Evolutionary conservation across 1,284 basidiomycete genomes (phyloP).

Genomic region (Anthracocystis panici-leucophaei): DNA sequence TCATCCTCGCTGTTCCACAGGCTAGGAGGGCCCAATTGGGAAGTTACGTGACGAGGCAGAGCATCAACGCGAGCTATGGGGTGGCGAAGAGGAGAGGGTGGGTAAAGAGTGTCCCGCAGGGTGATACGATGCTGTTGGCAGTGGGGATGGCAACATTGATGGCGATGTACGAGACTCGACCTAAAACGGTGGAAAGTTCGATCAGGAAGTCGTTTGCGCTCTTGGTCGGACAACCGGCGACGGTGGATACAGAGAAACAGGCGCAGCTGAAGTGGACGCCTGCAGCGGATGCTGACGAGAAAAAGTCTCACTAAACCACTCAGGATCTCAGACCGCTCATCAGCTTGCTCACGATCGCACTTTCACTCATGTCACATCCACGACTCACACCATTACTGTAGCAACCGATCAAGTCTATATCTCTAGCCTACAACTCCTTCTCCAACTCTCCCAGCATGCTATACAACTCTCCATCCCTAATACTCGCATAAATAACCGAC

Average conservation of each 20-base stretch:
- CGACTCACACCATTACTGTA: not conserved
- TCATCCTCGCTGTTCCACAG: conserved; percentile 55
- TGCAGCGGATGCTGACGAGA: not conserved
- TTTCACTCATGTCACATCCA: not conserved
- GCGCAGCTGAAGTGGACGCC: conserved; percentile 14
- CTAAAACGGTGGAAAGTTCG: conserved; percentile 26
- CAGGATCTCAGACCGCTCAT: too few species aligned
- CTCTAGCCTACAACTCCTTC: conserved; percentile 16
- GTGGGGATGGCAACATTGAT: conserved; percentile 44
- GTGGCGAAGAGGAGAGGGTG: conserved; percentile 40
- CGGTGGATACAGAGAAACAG: conserved; percentile 31
- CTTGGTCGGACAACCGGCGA: conserved; percentile 26
- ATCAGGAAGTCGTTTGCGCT: conserved; percentile 18
- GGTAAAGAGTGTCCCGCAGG: conserved; percentile 27
- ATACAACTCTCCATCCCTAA: conserved; percentile 57
- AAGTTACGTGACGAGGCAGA: conserved; percentile 44
- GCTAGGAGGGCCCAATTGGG: conserved; percentile 47
- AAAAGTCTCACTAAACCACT: not conserved
- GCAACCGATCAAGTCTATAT: not conserved
- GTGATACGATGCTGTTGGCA: conserved; percentile 49
- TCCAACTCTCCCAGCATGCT: conserved; percentile 46
- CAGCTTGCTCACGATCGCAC: not conserved
- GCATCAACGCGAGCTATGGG: conserved; percentile 32
- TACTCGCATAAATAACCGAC: conserved; percentile 52
- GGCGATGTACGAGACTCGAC: conserved; percentile 49